Evolutionary conservation across 257 asterid species (phyloP).

Genomic region (Solanum chaucha): DNA sequence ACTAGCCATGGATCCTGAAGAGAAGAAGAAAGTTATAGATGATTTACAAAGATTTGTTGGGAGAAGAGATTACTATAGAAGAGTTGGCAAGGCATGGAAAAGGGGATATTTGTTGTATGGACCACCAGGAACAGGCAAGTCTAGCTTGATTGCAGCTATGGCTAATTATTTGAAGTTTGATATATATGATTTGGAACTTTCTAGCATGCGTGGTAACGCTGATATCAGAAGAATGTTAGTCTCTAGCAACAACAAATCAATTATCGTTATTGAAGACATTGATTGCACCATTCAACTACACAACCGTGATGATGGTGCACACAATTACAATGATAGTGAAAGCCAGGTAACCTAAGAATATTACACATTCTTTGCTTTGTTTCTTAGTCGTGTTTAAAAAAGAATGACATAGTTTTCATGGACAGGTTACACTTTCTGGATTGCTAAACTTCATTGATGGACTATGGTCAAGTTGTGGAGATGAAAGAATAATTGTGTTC

Average conservation of each 20-base stretch:
- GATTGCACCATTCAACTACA: conserved; percentile 16
- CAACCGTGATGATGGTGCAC: background rate
- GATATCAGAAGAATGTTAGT: conserved; percentile 3
- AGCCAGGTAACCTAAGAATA: background rate
- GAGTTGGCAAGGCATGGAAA: conserved; percentile 27
- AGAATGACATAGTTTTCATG: background rate
- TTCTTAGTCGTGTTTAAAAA: background rate
- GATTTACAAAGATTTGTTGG: conserved; percentile 20
- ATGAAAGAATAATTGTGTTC: conserved; percentile 27
- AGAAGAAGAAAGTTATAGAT: conserved; percentile 5
- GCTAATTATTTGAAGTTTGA: conserved; percentile 20
- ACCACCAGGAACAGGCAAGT: conserved; percentile 22
- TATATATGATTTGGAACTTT: conserved; percentile 15
- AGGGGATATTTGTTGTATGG: conserved; percentile 23
- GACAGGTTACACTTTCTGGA: conserved; percentile 17
- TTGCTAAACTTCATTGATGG: conserved; percentile 32
- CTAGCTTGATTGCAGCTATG: conserved; percentile 22
- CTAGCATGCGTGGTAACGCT: background rate
- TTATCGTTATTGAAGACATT: conserved; percentile 19
- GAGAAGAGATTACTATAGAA: conserved; percentile 12
- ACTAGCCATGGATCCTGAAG: conserved; percentile 18
- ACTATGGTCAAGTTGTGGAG: conserved; percentile 30
- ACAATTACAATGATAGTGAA: background rate
- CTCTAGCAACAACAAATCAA: conserved; percentile 8
- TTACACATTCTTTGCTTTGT: background rate